Conservation (phyloP, 140 eudicot species). For the Flaveria floridana region DNA sequence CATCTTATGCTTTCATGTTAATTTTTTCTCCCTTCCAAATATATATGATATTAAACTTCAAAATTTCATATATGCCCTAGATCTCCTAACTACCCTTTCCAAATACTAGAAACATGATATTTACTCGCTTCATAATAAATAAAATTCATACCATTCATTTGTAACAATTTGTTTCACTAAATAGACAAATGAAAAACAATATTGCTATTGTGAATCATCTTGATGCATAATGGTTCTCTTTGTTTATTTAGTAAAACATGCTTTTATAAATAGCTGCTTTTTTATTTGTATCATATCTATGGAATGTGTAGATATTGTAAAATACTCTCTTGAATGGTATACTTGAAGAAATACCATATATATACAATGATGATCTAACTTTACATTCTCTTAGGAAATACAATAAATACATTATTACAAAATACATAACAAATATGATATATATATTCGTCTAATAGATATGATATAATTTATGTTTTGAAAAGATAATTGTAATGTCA, state of each 20-base stretch:
- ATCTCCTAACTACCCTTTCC: not conserved
- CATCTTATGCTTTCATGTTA: not conserved
- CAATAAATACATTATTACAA: too few relatives aligned
- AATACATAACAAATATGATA: too few relatives aligned
- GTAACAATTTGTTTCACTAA: not conserved
- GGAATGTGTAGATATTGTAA: not conserved
- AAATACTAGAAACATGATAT: not conserved
- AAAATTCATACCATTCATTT: not conserved
- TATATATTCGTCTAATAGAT: too few relatives aligned
- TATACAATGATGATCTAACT: too few relatives aligned
- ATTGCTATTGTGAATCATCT: not conserved
- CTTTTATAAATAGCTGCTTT: not conserved
- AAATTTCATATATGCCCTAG: not conserved
- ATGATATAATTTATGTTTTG: not conserved
- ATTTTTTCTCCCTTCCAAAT: not conserved
- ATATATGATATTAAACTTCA: not conserved
- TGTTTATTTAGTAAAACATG: not conserved
- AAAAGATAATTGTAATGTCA: not conserved
- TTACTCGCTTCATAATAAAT: not conserved
- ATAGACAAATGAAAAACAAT: not conserved
- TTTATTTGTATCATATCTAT: not conserved
- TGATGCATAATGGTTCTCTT: not conserved
- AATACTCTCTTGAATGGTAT: too few relatives aligned
- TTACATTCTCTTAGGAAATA: too few relatives aligned
- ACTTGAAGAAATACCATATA: too few relatives aligned